phyloP scores from a whole-genome alignment of 768 basidiomycete species.

The Pulveroboletus sp. region DNA sequence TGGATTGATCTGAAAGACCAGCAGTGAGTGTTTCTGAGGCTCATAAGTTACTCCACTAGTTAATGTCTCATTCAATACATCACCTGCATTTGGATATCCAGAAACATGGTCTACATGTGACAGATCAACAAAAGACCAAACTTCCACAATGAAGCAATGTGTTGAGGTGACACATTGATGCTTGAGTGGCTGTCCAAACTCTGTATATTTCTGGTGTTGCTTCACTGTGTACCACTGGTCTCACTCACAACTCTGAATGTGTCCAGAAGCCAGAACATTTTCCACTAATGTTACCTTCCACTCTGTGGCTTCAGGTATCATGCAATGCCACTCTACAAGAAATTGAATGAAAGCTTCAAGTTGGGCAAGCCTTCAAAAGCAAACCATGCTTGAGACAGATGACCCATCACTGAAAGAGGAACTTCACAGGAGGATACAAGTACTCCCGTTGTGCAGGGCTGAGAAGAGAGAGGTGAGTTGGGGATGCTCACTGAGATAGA shows the following conservation, averaged over 20 bases:
- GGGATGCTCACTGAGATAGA: no score
- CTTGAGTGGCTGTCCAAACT: constrained; percentile 27
- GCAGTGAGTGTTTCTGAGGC: not conserved
- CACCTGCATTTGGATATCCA: no score
- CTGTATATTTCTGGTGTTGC: constrained; percentile 27
- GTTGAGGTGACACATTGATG: constrained; percentile 23
- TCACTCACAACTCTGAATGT: not conserved
- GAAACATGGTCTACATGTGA: constrained; percentile 18
- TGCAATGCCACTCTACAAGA: not conserved
- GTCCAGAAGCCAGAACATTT: not conserved
- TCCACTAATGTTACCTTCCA: not conserved
- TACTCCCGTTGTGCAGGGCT: no score
- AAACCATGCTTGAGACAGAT: not conserved
- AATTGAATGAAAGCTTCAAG: not conserved
- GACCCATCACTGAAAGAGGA: not conserved
- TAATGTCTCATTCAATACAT: no score
- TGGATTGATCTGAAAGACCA: not conserved
- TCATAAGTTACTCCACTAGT: no score
- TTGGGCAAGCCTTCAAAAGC: not conserved
- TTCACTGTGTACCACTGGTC: not conserved
- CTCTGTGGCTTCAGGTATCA: not conserved
- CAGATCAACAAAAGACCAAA: constrained; percentile 27
- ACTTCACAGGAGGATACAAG: no score
- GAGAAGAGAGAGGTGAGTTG: no score
- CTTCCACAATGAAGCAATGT: constrained; percentile 22